Base-by-base conservation (phyloP, 2,329 filamentous ascomycete genomes). In the Chaetomiaceae sp. region DNA sequence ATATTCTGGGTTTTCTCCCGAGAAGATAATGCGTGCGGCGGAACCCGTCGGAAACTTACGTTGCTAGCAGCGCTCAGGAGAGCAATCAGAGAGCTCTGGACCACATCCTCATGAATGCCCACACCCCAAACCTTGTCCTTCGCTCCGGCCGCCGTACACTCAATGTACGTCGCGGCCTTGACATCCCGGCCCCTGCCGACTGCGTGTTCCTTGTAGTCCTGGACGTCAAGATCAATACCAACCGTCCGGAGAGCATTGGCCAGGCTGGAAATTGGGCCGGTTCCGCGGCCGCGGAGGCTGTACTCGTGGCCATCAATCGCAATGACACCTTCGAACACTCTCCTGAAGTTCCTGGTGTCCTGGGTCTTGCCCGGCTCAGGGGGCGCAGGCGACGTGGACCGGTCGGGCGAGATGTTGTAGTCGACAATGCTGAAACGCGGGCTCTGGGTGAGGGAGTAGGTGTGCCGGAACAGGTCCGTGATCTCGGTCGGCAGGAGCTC, bases 141-240 rank as follows among this genome's bases (percentile, higher is more conserved):
- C 52, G 75, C 83, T 38, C 78, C 80, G 4, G 77, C 68, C 17
- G 82, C 76, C 22, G 78, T 89, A 67, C 89, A 95, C 66, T 96
- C 87, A 54, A 97, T 95, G 63, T 94, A 97, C 2, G 90, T 88
- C 2, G 89, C 91, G n/a, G 91, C 91, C 72, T 94, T 94, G 56
- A 91, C 88, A 51, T 88, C 80, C 47, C 81, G 79, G 51, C 87
- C 88, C 42, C 76, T 74, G 55, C 88, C 88, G 57, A 97, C 89
- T 22, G 90, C 85, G 68, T 97, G 91, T 67, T 97, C 93, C 73
- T 94, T 95, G 74, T 97, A 97, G 65, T 96, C 88, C 37, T 83
- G 79, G 42, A 97, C 88, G 62, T 97, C 91, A 19, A 97, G 73
- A 60, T 94, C 84, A 53, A 97, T 84, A 48, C 88, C 87, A 27